Base-by-base conservation (phyloP, 2,329 filamentous ascomycete species). In the Cryphonectria radicalis region DNA sequence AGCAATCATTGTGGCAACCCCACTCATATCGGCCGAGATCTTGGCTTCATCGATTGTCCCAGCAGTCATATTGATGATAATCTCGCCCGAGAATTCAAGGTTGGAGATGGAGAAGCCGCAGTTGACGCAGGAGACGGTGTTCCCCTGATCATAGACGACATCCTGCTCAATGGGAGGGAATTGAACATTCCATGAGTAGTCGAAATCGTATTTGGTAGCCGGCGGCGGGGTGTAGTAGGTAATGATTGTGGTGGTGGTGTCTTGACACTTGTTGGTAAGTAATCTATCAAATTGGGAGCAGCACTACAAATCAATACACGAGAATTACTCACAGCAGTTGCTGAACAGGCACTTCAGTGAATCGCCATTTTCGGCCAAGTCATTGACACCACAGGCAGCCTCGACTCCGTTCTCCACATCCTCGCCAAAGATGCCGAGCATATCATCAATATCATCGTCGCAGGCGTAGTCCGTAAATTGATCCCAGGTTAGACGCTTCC, bases 91-190 rank as follows among this genome's bases (percentile, higher is more conserved):
- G 22, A 64, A 64, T 14, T 64, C 62, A 3, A 64, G 42, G 25
- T 64, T 64, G 13, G 62, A 64, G 62, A 64, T 42, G 11, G 62
- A 64, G 62, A 64, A 64, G 35, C 62, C 62, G 25, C 62, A 64
- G 42, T 64, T 64, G 22, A 64, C 35, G 25, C 62, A 64, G n/a
- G 62, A 64, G 14, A 64, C 35, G 25, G 55, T 59, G 3, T 59
- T 59, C 0, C 53, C 55, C 13, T 59, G 55, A 8, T 35, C 37
- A 67, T 67, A 57, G n/a, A 57, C 53, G 11, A 57, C 53, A 32
- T 57, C 53, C 25, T 57, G 53, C 25, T 57, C 53, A 57, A 75
- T 68, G 35, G 42, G 42, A 35, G 28, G 35, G 19, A 66, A 59
- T 22, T 28, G 32, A 14, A 55, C n/a, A 22, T 66, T 66, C 64